Evolutionary conservation across 805 yeast species (phyloP).

Genomic region (Pichia nakasei): DNA sequence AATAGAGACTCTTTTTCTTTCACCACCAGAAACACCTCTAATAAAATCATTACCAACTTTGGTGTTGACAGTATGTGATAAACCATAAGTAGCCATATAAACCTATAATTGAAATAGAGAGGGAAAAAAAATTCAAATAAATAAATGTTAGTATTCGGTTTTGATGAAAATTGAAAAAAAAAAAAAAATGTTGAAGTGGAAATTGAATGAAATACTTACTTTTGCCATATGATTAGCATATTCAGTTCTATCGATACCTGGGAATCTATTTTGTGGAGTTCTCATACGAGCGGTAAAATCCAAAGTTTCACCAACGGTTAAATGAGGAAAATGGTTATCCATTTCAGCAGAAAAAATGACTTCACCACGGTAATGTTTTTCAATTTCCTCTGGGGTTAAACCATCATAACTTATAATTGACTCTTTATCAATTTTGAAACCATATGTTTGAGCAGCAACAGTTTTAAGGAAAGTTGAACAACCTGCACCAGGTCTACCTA

Average conservation of each 20-base stretch:
- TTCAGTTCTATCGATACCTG: slow-evolving; percentile 40
- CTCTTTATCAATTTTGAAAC: slow-evolving; percentile 40
- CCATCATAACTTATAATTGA: slow-evolving; percentile 46
- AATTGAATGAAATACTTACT: slow-evolving; percentile 18
- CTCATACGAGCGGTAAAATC: slow-evolving; percentile 50
- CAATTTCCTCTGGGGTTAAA: slow-evolving; percentile 39
- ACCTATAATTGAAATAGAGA: too few relatives aligned
- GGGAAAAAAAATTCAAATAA: not conserved
- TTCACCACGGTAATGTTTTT: slow-evolving; percentile 50
- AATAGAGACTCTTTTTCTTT: slow-evolving; percentile 55
- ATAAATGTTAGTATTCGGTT: slow-evolving; percentile 6
- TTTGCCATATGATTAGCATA: slow-evolving; percentile 45
- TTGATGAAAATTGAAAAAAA: not conserved
- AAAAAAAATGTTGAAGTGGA: not conserved
- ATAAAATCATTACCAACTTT: slow-evolving; percentile 56
- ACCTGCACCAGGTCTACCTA: slow-evolving; percentile 77
- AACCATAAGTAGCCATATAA: slow-evolving; percentile 23
- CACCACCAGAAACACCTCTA: slow-evolving; percentile 64
- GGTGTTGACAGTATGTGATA: slow-evolving; percentile 44
- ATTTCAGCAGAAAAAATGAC: slow-evolving; percentile 61
- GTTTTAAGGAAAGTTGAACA: slow-evolving; percentile 59
- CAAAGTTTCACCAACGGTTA: slow-evolving; percentile 57
- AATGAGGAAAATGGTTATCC: slow-evolving; percentile 57
- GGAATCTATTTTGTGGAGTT: slow-evolving; percentile 51
- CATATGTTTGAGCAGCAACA: slow-evolving; percentile 48